Conservation (phyloP, 169 alveolate genomes). For the Plasmodium malariae region DNA sequence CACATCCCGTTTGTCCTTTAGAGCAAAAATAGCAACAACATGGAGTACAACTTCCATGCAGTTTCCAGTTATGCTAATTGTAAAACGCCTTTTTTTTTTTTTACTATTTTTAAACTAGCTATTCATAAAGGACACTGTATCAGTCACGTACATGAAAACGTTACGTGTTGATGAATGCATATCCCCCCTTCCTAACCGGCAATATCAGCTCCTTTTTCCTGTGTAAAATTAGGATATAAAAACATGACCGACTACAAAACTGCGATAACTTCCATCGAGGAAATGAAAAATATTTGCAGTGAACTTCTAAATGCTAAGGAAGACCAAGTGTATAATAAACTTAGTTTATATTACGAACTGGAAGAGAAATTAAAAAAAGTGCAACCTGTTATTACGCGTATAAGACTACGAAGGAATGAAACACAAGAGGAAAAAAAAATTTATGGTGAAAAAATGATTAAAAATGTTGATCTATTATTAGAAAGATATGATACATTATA, state of each 20-base stretch:
- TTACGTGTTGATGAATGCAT: no score
- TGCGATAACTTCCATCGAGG: slow-evolving; percentile 42
- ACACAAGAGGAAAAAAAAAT: slow-evolving; percentile 38
- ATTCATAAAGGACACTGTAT: no score
- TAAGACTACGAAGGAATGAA: slow-evolving; percentile 63
- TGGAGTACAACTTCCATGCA: no score
- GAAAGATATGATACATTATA: slow-evolving; percentile 57
- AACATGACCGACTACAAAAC: slow-evolving; percentile 60
- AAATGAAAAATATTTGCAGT: slow-evolving; percentile 38
- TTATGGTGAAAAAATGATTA: slow-evolving; percentile 72
- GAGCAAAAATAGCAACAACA: no score
- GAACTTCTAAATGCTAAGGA: slow-evolving; percentile 57
- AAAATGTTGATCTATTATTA: slow-evolving; percentile 58
- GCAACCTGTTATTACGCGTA: slow-evolving; percentile 62
- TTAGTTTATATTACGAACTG: slow-evolving; percentile 53
- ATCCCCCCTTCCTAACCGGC: no score
- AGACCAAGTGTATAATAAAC: slow-evolving; percentile 46
- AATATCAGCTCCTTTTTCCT: no score
- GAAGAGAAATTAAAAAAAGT: slow-evolving; percentile 44
- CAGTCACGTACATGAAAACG: no score
- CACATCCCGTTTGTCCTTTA: no score
- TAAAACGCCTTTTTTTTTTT: no score
- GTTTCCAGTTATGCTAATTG: no score
- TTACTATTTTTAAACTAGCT: no score
- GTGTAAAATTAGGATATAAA: neutral